These are phyloP conservation scores for Spirogloea muscicola DNA, from an alignment of 139 green algal species.

Conservation along the genomic window DNA sequence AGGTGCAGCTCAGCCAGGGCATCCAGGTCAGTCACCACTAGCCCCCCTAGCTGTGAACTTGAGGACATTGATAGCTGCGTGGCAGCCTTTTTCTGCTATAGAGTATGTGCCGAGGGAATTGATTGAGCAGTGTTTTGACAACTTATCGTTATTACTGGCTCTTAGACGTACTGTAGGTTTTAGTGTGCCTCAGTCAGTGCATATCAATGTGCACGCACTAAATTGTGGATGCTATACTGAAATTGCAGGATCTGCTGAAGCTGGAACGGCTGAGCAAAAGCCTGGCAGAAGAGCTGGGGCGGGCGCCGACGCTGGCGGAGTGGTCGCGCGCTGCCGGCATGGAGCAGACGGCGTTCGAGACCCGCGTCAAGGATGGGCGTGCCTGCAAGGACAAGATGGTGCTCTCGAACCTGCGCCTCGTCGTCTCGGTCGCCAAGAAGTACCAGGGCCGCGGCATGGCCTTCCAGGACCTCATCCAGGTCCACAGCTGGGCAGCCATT, in stretches of 20 bases:
- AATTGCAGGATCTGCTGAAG: conserved; percentile 53
- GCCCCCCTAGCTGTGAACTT: too few species aligned
- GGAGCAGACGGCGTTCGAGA: conserved; percentile 32
- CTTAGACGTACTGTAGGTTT: too few species aligned
- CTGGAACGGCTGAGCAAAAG: conserved; percentile 58
- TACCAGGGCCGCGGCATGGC: conserved; percentile 67
- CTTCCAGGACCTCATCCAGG: conserved; percentile 63
- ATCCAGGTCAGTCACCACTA: too few species aligned
- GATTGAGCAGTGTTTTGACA: too few species aligned
- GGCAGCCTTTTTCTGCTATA: too few species aligned
- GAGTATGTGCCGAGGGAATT: too few species aligned
- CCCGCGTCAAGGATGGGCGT: conserved; percentile 52
- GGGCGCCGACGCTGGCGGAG: conserved; percentile 54
- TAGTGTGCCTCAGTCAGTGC: too few species aligned
- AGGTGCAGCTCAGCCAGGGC: conserved; percentile 68
- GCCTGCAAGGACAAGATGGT: conserved; percentile 80
- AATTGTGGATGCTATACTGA: too few species aligned
- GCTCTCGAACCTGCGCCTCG: conserved; percentile 85
- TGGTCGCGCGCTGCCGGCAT: conserved; percentile 56
- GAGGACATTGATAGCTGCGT: too few species aligned
- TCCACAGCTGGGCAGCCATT: too few species aligned
- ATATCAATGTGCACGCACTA: too few species aligned
- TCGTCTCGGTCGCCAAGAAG: conserved; percentile 81
- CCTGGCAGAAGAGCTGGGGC: conserved; percentile 49
- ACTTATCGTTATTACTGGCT: too few species aligned